phyloP scores from a whole-genome alignment of 306 rosid species.

The Arachis stenosperma region DNA sequence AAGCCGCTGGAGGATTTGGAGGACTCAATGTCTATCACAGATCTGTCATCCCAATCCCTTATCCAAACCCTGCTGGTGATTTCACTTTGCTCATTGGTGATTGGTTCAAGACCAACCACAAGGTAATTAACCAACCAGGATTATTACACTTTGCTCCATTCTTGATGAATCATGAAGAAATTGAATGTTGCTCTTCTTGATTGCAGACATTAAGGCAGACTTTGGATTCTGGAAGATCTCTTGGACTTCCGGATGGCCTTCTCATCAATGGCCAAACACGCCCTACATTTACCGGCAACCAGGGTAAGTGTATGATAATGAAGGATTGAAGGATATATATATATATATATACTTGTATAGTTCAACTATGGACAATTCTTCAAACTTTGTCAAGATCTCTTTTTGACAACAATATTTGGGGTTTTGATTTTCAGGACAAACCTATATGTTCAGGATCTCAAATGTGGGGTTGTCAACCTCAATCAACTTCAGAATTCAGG shows the following conservation, averaged over 20 bases:
- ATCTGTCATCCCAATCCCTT: conserved; percentile 86
- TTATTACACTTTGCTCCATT: neutral
- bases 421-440: conserved; percentile 70
- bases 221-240: conserved; percentile 81
- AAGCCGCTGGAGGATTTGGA: conserved; percentile 93
- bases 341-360: neutral
- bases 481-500: conserved; percentile 83
- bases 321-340: neutral
- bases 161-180: neutral
- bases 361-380: neutral
- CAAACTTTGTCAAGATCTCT: conserved; percentile 12
- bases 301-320: conserved; percentile 55
- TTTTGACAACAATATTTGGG: conserved; percentile 26
- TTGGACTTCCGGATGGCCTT: conserved; percentile 76
- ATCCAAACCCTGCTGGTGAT: conserved; percentile 76
- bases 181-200: neutral
- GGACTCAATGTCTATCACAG: conserved; percentile 75
- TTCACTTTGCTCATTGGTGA: conserved; percentile 89
- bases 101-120: conserved; percentile 85
- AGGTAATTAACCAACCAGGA: conserved; percentile 47
- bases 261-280: conserved; percentile 81
- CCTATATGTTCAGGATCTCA: conserved; percentile 90
- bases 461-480: conserved; percentile 87
- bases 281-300: conserved; percentile 67
- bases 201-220: conserved; percentile 66